Percentiles rank a stretch among this genome's conserved stretches.
Evolutionary conservation across 768 basidiomycete genomes (phyloP).

Genomic region (Russula sp.): DNA sequence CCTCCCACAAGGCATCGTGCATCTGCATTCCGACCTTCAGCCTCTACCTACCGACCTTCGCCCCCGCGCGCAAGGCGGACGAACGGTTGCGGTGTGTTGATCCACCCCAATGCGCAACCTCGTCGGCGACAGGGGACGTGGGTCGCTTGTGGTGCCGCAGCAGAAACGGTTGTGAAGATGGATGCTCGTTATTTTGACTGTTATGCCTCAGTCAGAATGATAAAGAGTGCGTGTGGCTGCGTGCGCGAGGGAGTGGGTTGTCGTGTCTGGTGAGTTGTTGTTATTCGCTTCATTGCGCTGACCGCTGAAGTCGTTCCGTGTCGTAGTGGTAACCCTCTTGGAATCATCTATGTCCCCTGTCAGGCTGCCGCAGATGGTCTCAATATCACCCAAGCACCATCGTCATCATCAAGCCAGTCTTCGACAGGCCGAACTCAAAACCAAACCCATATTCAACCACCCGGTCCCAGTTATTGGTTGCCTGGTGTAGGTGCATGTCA

Average conservation of each 20-base stretch:
- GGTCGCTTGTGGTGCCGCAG: conserved; percentile 54
- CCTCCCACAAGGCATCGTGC: conserved; percentile 33
- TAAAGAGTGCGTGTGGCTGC: conserved; percentile 61
- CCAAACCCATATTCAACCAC: conserved; percentile 29
- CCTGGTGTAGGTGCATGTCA: conserved; percentile 21
- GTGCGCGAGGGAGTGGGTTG: conserved; percentile 67
- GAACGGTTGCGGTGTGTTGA: conserved; percentile 62
- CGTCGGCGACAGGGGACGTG: conserved; percentile 53
- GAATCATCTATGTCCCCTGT: conserved; percentile 60
- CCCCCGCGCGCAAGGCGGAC: conserved; percentile 34
- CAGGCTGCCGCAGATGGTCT: conserved; percentile 52
- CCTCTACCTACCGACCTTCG: conserved; percentile 27
- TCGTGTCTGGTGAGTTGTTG: conserved; percentile 47
- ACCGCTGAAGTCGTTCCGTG: conserved; percentile 19
- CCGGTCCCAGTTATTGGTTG: conserved; percentile 36
- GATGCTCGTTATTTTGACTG: conserved; percentile 59
- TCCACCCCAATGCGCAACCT: conserved; percentile 56
- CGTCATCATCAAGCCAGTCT: conserved; percentile 40
- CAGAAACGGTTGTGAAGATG: conserved; percentile 54
- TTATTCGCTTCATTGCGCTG: not conserved
- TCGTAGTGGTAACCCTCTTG: conserved; percentile 61
- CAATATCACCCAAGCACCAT: conserved; percentile 39
- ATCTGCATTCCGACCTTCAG: conserved; percentile 31
- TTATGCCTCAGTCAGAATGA: conserved; percentile 46
- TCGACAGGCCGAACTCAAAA: conserved; percentile 37